Evolutionary conservation across 176 grass and related monocot genomes (phyloP), one percentile per base, ranked within the genome.

Genomic region (Rhynchospora breviuscula): DNA sequence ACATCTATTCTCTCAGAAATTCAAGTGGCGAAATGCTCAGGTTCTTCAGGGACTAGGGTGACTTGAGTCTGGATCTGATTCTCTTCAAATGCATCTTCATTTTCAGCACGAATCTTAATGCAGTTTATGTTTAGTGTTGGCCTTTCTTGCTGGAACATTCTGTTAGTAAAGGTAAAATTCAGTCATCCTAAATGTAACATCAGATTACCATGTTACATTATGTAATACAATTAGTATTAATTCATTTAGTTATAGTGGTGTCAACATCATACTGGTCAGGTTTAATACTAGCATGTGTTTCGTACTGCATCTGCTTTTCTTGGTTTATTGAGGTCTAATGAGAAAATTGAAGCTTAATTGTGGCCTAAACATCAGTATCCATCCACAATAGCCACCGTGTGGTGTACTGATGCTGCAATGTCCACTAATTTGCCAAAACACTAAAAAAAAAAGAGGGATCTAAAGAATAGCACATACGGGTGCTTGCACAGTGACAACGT

Each of bases 121-220:
- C 93, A 95, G 48, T 95, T 91, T 54, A 99, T 91, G 64, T 83
- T 88, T 79, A 90, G 85, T 17, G 85, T 93, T 18, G 69, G 88
- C 51, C 85, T 95, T 83, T 99, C 96, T 86, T 93, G 91, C 54
- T 90, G 93, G 89, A 93, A 99, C 67, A 99, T 85, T 58, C 96
- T 99, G 83, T 6, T 51, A 51, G 52, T 56, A 10, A 29, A 56
- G 21, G 12, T 15, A 77, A 40, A 77, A 6, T 6, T 10, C 31
- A 77, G 49, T 56, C 11, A 18, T 56, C 48, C 14, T 33, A 77
- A 31, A 77, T 77, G 47, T 9, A 77, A 77, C 48, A 76, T 29
- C 49, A 77, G 54, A 77, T 29, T 14, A 77, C 21, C 49, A 77
- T 56, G 70, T 10, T 23, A 25, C 8, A 51, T 23, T 19, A 59